Evolutionary conservation across 2,329 filamentous ascomycete species (phyloP).

Genomic region (Fusarium buharicum): DNA sequence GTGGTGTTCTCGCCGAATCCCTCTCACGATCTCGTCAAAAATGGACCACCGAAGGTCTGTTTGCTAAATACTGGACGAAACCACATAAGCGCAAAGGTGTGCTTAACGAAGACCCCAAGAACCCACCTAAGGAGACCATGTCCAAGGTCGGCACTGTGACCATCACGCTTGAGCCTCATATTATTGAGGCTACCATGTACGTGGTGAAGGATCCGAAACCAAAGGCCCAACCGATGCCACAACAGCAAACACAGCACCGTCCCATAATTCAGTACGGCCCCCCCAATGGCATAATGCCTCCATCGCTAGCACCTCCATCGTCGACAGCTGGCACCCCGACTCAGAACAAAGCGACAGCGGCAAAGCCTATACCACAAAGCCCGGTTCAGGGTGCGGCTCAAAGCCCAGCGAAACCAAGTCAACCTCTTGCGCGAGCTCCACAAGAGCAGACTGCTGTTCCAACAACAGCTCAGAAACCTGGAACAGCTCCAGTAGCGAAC

Average conservation of each 20-base stretch:
- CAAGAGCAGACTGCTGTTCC: constrained; percentile 25
- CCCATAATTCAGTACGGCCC: constrained; percentile 74
- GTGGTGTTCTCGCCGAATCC: constrained; percentile 79
- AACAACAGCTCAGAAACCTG: constrained; percentile 27
- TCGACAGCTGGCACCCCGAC: constrained; percentile 42
- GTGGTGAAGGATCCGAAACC: constrained; percentile 73
- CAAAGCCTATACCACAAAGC: constrained; percentile 33
- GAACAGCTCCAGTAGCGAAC: constrained; percentile 28
- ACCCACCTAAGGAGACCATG: constrained; percentile 77
- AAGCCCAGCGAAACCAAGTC: constrained; percentile 32
- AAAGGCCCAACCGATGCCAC: constrained; percentile 52
- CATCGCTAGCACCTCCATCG: constrained; percentile 54
- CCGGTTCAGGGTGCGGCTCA: constrained; percentile 34
- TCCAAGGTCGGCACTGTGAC: constrained; percentile 77
- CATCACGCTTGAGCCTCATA: constrained; percentile 82
- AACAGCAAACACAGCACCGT: constrained; percentile 50
- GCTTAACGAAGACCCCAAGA: constrained; percentile 70
- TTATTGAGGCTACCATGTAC: constrained; percentile 80
- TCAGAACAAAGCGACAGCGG: constrained; percentile 31
- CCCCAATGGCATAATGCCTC: constrained; percentile 70
- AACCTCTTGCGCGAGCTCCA: constrained; percentile 23
- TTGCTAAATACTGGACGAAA: constrained; percentile 83
- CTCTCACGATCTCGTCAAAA: constrained; percentile 76
- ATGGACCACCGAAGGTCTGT: constrained; percentile 78
- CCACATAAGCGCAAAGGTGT: constrained; percentile 74